phyloP scores from a whole-genome alignment of 192 early-diverging fungal species.

The Coemansia sp. region DNA sequence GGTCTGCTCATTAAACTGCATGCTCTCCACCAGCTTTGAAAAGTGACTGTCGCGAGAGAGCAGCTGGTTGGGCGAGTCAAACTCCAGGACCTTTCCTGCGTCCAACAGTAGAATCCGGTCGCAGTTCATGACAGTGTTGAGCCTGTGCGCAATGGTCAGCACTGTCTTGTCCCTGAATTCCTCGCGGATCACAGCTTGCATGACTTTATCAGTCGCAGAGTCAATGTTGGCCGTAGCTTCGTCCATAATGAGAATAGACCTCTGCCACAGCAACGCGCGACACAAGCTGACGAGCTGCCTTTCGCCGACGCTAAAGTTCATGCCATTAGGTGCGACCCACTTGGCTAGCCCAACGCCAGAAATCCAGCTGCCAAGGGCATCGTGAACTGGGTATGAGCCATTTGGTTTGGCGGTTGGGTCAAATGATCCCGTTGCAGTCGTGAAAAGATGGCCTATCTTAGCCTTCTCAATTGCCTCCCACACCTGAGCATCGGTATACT shows the following conservation, averaged over 20 bases:
- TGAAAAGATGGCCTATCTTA: slow-evolving; percentile 13
- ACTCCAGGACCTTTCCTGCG: slow-evolving; percentile 67
- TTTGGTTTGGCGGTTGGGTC: not conserved
- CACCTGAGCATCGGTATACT: slow-evolving; percentile 63
- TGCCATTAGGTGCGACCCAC: slow-evolving; percentile 22
- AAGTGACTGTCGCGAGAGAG: slow-evolving; percentile 28
- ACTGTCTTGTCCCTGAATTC: slow-evolving; percentile 63
- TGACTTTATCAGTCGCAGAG: slow-evolving; percentile 61
- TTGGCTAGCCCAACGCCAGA: slow-evolving; percentile 18
- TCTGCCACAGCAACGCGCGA: slow-evolving; percentile 54
- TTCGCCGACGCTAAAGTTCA: slow-evolving; percentile 58
- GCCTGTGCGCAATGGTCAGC: slow-evolving; percentile 65
- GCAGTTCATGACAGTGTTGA: slow-evolving; percentile 67
- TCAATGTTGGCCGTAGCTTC: slow-evolving; percentile 64
- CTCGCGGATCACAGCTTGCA: slow-evolving; percentile 62
- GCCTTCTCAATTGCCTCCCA: slow-evolving; percentile 63
- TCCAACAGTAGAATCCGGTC: slow-evolving; percentile 81
- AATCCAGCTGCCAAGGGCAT: not conserved
- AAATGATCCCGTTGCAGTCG: not conserved
- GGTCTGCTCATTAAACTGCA: slow-evolving; percentile 8
- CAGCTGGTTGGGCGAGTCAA: slow-evolving; percentile 64
- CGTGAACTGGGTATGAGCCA: not conserved
- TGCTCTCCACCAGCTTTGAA: slow-evolving; percentile 15
- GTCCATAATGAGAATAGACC: slow-evolving; percentile 59
- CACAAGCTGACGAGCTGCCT: slow-evolving; percentile 63